phyloP scores from a whole-genome alignment of 176 grass and related monocot species.

The Aegilops umbellulata region DNA sequence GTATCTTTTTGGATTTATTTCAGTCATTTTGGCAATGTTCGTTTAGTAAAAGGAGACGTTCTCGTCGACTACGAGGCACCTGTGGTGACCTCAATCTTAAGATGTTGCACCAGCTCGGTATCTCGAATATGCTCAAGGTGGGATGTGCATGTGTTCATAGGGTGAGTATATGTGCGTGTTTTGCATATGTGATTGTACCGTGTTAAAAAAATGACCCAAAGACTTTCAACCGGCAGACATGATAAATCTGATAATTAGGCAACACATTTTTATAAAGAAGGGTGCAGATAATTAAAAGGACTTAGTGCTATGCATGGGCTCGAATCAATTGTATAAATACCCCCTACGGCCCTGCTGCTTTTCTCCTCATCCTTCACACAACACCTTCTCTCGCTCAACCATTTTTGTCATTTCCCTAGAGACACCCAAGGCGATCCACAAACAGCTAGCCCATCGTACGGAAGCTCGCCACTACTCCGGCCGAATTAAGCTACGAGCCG shows the following conservation, averaged over 20 bases:
- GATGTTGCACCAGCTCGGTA: too few species aligned
- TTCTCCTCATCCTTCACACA: neutral
- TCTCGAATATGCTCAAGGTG: too few species aligned
- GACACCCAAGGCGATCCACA: neutral
- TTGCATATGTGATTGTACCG: too few species aligned
- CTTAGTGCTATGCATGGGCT: neutral
- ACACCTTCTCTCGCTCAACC: neutral
- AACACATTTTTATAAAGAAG: neutral
- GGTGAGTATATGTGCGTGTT: too few species aligned
- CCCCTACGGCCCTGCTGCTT: neutral
- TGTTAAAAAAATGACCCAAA: too few species aligned
- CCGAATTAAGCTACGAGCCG: slow-evolving; percentile 11
- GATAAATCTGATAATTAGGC: neutral
- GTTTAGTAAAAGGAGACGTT: too few species aligned
- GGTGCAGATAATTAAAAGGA: neutral
- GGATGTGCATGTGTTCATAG: too few species aligned
- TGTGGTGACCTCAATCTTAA: too few species aligned
- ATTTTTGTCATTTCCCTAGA: neutral
- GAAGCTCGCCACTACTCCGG: slow-evolving; percentile 8
- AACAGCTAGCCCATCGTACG: neutral
- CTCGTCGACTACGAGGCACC: too few species aligned
- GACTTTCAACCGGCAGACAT: too few species aligned
- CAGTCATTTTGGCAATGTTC: too few species aligned
- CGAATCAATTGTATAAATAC: neutral
- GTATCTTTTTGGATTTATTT: too few species aligned